phyloP scores from a whole-genome alignment of 352 stramenopile species.

The Elongisporangium undulatum region DNA sequence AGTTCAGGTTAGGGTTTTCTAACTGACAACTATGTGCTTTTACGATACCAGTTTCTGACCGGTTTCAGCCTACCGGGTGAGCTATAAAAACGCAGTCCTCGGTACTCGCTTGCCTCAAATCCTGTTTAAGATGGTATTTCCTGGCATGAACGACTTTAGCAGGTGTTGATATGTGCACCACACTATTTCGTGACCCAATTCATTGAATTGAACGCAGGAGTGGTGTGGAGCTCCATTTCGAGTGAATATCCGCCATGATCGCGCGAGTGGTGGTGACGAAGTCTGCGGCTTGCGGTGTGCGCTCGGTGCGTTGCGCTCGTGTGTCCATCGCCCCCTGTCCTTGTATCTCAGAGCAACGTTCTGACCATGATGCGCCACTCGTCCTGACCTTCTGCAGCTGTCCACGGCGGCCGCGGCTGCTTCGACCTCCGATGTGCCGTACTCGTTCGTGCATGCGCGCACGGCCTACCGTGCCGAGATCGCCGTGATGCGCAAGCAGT shows the following conservation, averaged over 20 bases:
- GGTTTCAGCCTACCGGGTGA: neutral
- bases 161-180: neutral
- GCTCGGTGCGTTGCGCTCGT: neutral
- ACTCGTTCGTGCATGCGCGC: conserved; percentile 74
- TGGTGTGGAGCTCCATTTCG: neutral
- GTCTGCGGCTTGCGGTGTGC: neutral
- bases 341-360: neutral
- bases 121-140: too few relatives aligned
- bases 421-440: conserved; percentile 29
- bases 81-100: neutral
- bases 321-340: neutral
- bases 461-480: conserved; percentile 69
- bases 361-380: neutral
- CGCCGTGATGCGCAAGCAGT: conserved; percentile 58
- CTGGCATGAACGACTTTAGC: too few relatives aligned
- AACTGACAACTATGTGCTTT: neutral
- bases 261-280: neutral
- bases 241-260: neutral
- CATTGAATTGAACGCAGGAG: neutral
- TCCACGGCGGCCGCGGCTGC: conserved; percentile 24
- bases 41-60: neutral
- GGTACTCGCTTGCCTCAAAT: too few relatives aligned
- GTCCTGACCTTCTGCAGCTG: conserved; percentile 18
- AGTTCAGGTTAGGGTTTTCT: neutral
- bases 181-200: neutral